Evolutionary conservation across 768 basidiomycete species (phyloP).

Genomic region (Sporobolomyces pararoseus): DNA sequence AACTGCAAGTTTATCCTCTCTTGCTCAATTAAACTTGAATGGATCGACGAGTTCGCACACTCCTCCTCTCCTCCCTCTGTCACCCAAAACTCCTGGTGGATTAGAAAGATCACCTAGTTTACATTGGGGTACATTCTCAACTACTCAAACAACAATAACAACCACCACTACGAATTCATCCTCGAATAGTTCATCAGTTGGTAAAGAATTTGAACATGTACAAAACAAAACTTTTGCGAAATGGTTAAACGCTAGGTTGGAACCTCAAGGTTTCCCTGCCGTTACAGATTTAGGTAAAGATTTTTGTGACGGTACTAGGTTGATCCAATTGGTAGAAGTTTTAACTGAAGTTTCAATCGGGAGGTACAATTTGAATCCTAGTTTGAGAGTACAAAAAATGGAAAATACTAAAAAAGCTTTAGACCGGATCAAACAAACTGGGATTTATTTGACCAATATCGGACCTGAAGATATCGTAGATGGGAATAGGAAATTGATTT

Average conservation of each 20-base stretch:
- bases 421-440: slow-evolving; percentile 74
- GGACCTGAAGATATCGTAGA: slow-evolving; percentile 99
- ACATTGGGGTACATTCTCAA: slow-evolving; percentile 24
- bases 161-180: not conserved
- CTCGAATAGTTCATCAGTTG: not conserved
- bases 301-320: slow-evolving; percentile 87
- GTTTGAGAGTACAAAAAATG: slow-evolving; percentile 91
- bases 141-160: no score
- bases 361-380: slow-evolving; percentile 83
- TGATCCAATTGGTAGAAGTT: slow-evolving; percentile 98
- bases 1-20: slow-evolving; percentile 15
- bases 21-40: slow-evolving; percentile 27
- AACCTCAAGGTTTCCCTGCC: slow-evolving; percentile 70
- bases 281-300: slow-evolving; percentile 82
- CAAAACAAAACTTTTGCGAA: slow-evolving; percentile 86
- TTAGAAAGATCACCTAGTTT: not conserved
- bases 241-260: slow-evolving; percentile 95
- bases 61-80: not conserved
- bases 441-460: slow-evolving; percentile 91
- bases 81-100: not conserved
- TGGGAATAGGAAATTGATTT: slow-evolving; percentile 93
- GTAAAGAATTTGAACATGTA: slow-evolving; percentile 50
- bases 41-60: not conserved
- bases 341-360: slow-evolving; percentile 97
- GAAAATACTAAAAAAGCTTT: slow-evolving; percentile 97